phyloP scores from a whole-genome alignment of 164 flowering plant species.

The Magnolia changhungtana region DNA sequence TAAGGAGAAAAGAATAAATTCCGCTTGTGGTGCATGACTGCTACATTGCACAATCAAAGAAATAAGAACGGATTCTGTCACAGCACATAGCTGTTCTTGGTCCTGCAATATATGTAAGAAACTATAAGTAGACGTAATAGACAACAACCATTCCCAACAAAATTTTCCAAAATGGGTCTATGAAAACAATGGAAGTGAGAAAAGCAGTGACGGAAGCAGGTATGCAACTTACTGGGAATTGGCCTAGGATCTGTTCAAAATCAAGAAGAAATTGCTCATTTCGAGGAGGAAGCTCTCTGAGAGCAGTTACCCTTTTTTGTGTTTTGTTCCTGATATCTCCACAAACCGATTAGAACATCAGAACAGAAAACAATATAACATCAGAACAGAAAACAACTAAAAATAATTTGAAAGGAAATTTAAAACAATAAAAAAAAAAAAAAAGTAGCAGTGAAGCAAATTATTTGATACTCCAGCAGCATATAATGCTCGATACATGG shows the following conservation, averaged over 20 bases:
- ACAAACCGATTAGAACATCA: neutral
- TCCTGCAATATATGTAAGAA: slow-evolving; percentile 47
- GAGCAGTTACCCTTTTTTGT: slow-evolving; percentile 80
- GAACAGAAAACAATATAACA: neutral
- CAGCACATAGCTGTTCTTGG: slow-evolving; percentile 74
- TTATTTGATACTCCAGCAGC: neutral
- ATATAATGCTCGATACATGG: no score
- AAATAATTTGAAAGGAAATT: neutral
- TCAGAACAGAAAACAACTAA: neutral
- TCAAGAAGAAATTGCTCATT: slow-evolving; percentile 87
- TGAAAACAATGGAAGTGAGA: neutral
- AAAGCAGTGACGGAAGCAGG: neutral
- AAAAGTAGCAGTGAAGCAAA: neutral
- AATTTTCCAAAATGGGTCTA: neutral
- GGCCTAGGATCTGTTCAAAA: slow-evolving; percentile 74
- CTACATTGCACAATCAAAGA: slow-evolving; percentile 86
- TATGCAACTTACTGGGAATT: slow-evolving; percentile 57
- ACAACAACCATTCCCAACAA: slow-evolving; percentile 12
- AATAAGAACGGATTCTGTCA: slow-evolving; percentile 81
- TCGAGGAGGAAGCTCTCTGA: slow-evolving; percentile 82
- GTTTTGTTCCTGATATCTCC: slow-evolving; percentile 64
- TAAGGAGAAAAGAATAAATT: slow-evolving; percentile 84
- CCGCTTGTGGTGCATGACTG: slow-evolving; percentile 86
- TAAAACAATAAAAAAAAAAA: neutral
- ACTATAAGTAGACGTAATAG: slow-evolving; percentile 2